These are phyloP conservation scores for Tillandsia leiboldiana DNA, from an alignment of 176 grass and related monocot genomes.

Conservation along the genomic window DNA sequence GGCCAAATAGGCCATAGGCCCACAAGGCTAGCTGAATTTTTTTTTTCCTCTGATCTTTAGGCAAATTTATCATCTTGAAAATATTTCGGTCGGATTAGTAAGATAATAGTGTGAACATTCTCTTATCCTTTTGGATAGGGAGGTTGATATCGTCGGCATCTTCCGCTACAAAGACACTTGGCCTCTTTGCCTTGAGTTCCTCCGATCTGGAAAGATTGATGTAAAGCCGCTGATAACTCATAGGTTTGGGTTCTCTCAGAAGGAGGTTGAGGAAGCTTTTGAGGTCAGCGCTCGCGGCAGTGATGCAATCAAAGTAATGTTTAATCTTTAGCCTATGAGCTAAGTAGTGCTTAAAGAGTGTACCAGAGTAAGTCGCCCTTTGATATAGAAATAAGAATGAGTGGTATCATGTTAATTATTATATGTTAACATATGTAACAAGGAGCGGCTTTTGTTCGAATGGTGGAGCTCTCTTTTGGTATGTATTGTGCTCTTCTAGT, in stretches of 20 bases:
- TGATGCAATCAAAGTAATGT: conserved; percentile 95
- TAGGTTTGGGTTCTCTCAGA: conserved; percentile 72
- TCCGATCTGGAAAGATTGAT: conserved; percentile 61
- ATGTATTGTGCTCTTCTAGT: too few relatives aligned
- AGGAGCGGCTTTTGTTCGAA: too few relatives aligned
- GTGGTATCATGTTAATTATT: too few relatives aligned
- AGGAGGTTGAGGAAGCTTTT: conserved; percentile 72
- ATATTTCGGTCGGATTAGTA: background rate
- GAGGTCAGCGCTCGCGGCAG: conserved; percentile 73
- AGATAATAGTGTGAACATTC: background rate
- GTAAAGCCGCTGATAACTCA: conserved; percentile 88
- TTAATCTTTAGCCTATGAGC: conserved; percentile 55
- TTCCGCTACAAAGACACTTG: conserved; percentile 96
- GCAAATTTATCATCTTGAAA: background rate
- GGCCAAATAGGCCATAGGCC: too few relatives aligned
- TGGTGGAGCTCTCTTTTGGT: too few relatives aligned
- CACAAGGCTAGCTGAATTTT: too few relatives aligned
- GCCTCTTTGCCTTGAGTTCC: conserved; percentile 70
- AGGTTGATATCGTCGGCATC: conserved; percentile 80
- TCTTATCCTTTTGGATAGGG: conserved; percentile 21
- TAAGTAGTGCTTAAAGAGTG: background rate
- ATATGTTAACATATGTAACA: too few relatives aligned
- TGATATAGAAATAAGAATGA: too few relatives aligned
- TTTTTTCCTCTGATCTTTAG: background rate
- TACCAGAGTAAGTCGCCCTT: too few relatives aligned